These are phyloP conservation scores for Pichia rugopelliculosa DNA, from an alignment of 805 yeast species.

Conservation along the genomic window DNA sequence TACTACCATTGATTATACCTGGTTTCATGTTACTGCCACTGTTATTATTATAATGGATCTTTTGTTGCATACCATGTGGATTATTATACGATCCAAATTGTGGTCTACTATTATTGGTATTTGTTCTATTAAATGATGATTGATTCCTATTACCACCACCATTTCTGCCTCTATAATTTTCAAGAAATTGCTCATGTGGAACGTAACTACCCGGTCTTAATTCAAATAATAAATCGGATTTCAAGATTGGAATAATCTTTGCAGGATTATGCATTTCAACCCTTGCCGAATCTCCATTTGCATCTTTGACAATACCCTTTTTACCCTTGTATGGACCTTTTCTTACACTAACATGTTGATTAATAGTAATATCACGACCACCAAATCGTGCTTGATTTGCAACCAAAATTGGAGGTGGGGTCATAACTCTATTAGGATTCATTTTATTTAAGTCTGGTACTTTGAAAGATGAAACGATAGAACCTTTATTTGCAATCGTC, in stretches of 20 bases:
- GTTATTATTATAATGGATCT: slow-evolving; percentile 2
- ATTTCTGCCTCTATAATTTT: slow-evolving; percentile 30
- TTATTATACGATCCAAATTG: slow-evolving; percentile 3
- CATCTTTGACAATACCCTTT: slow-evolving; percentile 87
- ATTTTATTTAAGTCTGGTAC: slow-evolving; percentile 69
- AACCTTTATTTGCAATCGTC: slow-evolving; percentile 80
- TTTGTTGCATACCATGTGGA: background rate
- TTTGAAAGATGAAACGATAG: slow-evolving; percentile 43
- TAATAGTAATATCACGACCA: slow-evolving; percentile 76
- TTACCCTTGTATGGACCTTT: slow-evolving; percentile 94
- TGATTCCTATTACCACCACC: slow-evolving; percentile 2
- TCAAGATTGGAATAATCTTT: slow-evolving; percentile 79
- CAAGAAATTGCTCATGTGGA: slow-evolving; percentile 74
- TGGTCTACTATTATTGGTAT: background rate
- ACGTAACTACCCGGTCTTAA: slow-evolving; percentile 59
- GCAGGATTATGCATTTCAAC: slow-evolving; percentile 90
- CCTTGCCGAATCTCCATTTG: slow-evolving; percentile 85
- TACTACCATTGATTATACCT: slow-evolving; percentile 23
- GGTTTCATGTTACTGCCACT: slow-evolving; percentile 21
- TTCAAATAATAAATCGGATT: slow-evolving; percentile 67
- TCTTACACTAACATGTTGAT: slow-evolving; percentile 77
- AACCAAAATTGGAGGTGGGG: slow-evolving; percentile 62
- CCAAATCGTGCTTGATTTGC: slow-evolving; percentile 47
- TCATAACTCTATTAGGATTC: slow-evolving; percentile 69
- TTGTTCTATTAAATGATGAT: background rate